Percentiles rank a stretch among this genome's conserved stretches.
These are phyloP conservation scores for Malus hybrid DNA, from an alignment of 331 rosid genomes.

Conservation along the genomic window DNA sequence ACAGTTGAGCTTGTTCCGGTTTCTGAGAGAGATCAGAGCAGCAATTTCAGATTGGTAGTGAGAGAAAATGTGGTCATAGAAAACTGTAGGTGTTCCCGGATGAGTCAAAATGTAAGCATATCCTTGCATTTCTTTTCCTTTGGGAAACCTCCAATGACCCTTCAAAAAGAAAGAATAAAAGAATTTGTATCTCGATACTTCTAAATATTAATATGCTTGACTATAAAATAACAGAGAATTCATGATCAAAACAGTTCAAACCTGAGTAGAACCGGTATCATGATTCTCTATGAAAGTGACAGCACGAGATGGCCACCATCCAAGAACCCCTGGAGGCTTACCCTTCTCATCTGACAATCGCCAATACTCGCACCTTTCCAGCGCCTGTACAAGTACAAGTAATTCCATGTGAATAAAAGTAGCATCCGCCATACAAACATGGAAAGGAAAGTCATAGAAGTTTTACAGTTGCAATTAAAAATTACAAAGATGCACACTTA, in stretches of 20 bases:
- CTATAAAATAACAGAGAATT: background rate
- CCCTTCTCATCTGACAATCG: conserved; percentile 88
- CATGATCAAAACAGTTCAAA: conserved; percentile 19
- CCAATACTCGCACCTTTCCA: conserved; percentile 93
- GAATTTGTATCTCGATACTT: background rate
- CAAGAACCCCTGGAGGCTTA: conserved; percentile 92
- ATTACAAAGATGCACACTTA: conserved; percentile 27
- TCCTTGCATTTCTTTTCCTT: conserved; percentile 90
- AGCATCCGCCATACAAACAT: background rate
- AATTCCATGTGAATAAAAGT: background rate
- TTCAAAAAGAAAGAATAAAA: conserved; percentile 27
- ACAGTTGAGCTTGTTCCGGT: conserved; percentile 59
- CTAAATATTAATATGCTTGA: background rate
- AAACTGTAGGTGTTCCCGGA: conserved; percentile 95
- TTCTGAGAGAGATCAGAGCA: conserved; percentile 52
- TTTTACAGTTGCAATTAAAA: background rate
- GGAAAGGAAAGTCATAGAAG: background rate
- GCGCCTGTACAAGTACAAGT: conserved; percentile 31
- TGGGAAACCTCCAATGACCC: conserved; percentile 99
- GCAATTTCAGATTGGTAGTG: conserved; percentile 52
- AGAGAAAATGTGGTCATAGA: conserved; percentile 83
- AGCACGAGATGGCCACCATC: conserved; percentile 99
- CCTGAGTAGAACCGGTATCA: conserved; percentile 99
- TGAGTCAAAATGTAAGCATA: conserved; percentile 93
- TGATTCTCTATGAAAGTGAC: conserved; percentile 96